Conservation (phyloP, 495 filamentous ascomycete species). For the Talaromyces stipitatus region DNA sequence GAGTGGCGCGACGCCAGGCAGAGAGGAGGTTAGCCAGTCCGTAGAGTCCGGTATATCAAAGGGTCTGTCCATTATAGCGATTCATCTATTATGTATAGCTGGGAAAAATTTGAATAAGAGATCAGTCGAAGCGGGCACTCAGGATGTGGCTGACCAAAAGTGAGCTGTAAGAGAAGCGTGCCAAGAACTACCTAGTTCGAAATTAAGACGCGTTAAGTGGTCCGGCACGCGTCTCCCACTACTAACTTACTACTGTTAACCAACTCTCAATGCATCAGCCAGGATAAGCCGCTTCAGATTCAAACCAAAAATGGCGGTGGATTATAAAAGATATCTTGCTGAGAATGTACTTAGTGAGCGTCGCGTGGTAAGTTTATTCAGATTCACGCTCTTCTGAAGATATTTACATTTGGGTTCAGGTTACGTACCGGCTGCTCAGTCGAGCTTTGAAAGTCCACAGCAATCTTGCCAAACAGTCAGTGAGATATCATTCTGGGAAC, state of each 20-base stretch:
- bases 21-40: conserved; percentile 81
- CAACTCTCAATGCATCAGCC: background rate
- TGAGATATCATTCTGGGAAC: conserved; percentile 7
- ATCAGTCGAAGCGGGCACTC: background rate
- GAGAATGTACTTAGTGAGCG: conserved; percentile 70
- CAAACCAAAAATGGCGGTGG: conserved; percentile 37
- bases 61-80: conserved; percentile 32
- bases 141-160: background rate
- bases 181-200: conserved; percentile 14
- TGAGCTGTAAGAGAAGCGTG: background rate
- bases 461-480: conserved; percentile 75
- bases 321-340: conserved; percentile 65
- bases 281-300: background rate
- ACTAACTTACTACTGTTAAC: background rate
- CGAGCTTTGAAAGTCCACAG: conserved; percentile 72
- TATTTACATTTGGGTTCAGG: conserved; percentile 33
- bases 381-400: background rate
- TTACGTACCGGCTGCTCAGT: conserved; percentile 79
- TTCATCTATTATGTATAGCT: background rate
- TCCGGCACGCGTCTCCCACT: conserved; percentile 28
- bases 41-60: conserved; percentile 76
- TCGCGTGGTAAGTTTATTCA: conserved; percentile 50
- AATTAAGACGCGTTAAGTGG: conserved; percentile 46
- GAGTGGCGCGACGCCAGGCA: conserved; percentile 63
- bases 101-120: background rate